Conservation (phyloP, 2,329 filamentous ascomycete species). For the Botrytis porri region DNA sequence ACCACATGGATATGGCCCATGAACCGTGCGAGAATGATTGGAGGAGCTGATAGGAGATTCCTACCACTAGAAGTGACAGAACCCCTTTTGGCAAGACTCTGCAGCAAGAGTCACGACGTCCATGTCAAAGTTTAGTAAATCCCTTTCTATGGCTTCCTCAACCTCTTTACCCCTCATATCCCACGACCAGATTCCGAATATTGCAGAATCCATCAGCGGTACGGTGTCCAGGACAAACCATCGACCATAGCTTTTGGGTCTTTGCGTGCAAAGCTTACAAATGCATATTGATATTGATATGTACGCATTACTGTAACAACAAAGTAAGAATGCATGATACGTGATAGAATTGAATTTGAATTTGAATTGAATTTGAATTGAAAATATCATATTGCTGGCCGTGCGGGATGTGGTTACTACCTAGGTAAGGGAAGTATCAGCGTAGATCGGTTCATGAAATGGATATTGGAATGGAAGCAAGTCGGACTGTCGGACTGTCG, state of each 20-base stretch:
- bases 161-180: background rate
- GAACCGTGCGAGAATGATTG: constrained; percentile 6
- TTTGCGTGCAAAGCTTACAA: background rate
- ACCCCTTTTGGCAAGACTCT: background rate
- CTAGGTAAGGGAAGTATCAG: background rate
- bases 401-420: background rate
- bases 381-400: background rate
- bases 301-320: background rate
- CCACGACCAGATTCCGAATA: background rate
- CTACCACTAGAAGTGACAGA: background rate
- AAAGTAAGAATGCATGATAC: background rate
- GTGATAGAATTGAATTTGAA: background rate
- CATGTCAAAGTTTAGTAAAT: background rate
- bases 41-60: background rate
- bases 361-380: no score
- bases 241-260: background rate
- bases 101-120: background rate
- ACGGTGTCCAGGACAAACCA: background rate
- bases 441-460: background rate
- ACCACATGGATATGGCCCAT: background rate
- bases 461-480: background rate
- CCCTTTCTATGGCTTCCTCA: background rate
- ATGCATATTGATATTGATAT: background rate
- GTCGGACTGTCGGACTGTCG: background rate
- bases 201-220: background rate